Evolutionary conservation across 768 basidiomycete species (phyloP), one percentile per base, ranked within the genome.

Genomic region (Suillus sp.): DNA sequence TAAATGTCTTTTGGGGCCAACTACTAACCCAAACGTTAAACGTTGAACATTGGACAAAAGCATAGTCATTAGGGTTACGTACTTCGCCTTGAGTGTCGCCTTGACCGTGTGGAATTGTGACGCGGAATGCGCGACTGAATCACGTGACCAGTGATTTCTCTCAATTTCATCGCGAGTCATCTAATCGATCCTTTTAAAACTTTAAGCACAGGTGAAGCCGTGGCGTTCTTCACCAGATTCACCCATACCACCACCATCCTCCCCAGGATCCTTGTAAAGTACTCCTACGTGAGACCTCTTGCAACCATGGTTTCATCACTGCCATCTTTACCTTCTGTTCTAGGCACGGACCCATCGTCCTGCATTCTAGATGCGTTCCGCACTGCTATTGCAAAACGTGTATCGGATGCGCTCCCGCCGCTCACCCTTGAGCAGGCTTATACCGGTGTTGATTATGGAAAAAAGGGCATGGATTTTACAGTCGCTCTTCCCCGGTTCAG

Each of bases 401-500:
- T 93, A 34, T 84, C 87, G 9, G 86, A 90, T 58, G 83, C 86
- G 0, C 76, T 93, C 8, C 86, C 87, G 34, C 76, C 77, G 2
- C 76, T 96, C 59, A 81, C 89, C 0, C 64, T 93, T 32, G 91
- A 92, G 45, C 86, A 92, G 70, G 93, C 88, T 0, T 97, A 92
- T 76, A 74, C 83, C 27, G 95, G 92, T 25, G 90, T 97, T 0
- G 91, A 95, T 73, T 92, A 90, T 66, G 93, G 92, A 40, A 94
- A 96, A 78, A 96, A 96, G 77, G 93, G 92, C n/a, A 88, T 84
- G 50, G 96, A 99, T 78, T 95, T 97, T 68, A 91, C 91, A 0
- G 85, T 98, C 22, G 95, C 96, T 0, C 76, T 98, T 56, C 92
- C 95, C n/a, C 85, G 96, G 65, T 98, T 96, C 78, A 83, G 92